Evolutionary conservation across 208 protist genomes (phyloP).

Genomic region (Trypanosoma cruzi): DNA sequence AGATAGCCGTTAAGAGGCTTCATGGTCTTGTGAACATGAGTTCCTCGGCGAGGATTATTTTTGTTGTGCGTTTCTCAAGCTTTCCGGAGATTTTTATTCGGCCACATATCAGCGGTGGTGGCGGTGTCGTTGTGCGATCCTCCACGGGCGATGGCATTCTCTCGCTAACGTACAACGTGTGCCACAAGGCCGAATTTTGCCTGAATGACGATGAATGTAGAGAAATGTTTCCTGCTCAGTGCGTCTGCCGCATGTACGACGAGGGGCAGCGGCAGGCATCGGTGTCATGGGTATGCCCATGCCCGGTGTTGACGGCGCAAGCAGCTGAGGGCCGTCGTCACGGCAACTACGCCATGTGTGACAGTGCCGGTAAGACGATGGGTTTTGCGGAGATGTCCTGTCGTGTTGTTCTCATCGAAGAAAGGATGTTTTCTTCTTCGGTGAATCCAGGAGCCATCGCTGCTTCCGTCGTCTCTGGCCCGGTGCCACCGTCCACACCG

Average conservation of each 20-base stretch:
- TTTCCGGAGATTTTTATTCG: slow-evolving; percentile 72
- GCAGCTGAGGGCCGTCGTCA: slow-evolving; percentile 27
- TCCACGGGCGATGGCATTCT: slow-evolving; percentile 15
- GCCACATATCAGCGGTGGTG: slow-evolving; percentile 37
- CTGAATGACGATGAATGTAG: slow-evolving; percentile 38
- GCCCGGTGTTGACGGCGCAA: slow-evolving; percentile 24
- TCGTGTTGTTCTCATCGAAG: slow-evolving; percentile 42
- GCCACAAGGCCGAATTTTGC: slow-evolving; percentile 82
- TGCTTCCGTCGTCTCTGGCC: not conserved
- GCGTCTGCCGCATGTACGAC: slow-evolving; percentile 46
- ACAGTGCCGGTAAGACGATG: slow-evolving; percentile 41
- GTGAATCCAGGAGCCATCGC: slow-evolving; percentile 2
- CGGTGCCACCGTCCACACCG: not conserved
- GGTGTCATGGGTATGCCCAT: slow-evolving; percentile 40
- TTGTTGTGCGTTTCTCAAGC: slow-evolving; percentile 65
- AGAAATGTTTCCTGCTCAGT: slow-evolving; percentile 49
- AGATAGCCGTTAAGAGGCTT: slow-evolving; percentile 73
- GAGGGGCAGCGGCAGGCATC: slow-evolving; percentile 9
- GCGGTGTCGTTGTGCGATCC: slow-evolving; percentile 12
- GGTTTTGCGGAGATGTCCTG: slow-evolving; percentile 85
- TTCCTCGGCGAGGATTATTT: slow-evolving; percentile 28
- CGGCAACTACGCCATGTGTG: slow-evolving; percentile 52
- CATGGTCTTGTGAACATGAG: slow-evolving; percentile 40
- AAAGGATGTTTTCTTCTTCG: not conserved
- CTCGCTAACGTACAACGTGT: slow-evolving; percentile 65